Evolutionary conservation across 2,329 filamentous ascomycete genomes (phyloP), one percentile per base, ranked within the genome.

Genomic region (Aphanoascus verrucosus): DNA sequence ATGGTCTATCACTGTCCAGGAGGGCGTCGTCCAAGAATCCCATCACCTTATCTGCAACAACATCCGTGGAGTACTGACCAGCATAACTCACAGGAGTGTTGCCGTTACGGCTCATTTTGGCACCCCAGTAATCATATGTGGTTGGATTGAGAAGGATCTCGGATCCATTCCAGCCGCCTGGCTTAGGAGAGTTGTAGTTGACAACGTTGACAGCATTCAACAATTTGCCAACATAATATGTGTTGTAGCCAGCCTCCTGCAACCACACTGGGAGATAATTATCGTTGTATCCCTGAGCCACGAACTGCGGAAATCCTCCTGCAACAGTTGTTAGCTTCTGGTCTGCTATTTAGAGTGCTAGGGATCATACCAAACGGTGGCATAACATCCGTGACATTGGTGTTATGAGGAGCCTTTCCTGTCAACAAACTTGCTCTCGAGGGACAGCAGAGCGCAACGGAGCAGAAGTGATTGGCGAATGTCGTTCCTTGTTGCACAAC

Each of bases 201-300:
- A 73, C 61, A 1, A 78, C 71, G 0, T 71, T 78, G 49, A 86
- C 82, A 0, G 76, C 72, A 58, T 88, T 88, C 68, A 84, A 83
- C 3, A 86, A 71, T 62, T 88, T 88, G 12, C 67, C 85, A 0
- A 79, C 80, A 60, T 87, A 88, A 61, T 85, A 86, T 0, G 84
- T 86, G 58, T 80, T 78, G 62, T 87, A 87, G 0, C 83, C 83
- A 0, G 77, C 79, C 3, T 77, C 65, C 58, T 86, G 81, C n/a
- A 88, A 67, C 83, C 84, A 88, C 0, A 87, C 64, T 0, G 84
- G 84, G 0, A 88, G 73, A 56, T 84, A 86, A 35, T 83, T 77
- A 1, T 82, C 75, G 55, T 87, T 85, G 56, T 80, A 74, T 0
- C 84, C 83, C 50, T 84, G 74, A 2, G 70, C 69, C 12, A 86